Conservation (phyloP, 352 stramenopile genomes). For the Phytophthora nicotianae region DNA sequence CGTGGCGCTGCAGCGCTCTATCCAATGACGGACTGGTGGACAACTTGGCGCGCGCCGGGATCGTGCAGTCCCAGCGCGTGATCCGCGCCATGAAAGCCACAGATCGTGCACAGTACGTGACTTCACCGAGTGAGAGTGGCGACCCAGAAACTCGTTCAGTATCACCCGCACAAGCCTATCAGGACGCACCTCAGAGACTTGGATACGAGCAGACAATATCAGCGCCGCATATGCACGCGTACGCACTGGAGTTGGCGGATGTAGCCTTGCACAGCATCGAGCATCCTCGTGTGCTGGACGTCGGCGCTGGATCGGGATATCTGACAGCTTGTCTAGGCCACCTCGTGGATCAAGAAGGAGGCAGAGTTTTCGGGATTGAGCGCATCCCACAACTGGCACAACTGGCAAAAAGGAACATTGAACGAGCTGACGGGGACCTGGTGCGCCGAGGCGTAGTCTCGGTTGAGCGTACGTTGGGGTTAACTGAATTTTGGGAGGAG, state of each 20-base stretch:
- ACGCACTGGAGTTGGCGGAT: conserved; percentile 76
- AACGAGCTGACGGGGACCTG: conserved; percentile 80
- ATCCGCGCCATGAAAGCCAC: conserved; percentile 77
- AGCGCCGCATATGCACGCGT: conserved; percentile 92
- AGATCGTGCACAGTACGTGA: conserved; percentile 74
- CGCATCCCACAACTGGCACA: conserved; percentile 86
- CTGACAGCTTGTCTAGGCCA: conserved; percentile 93
- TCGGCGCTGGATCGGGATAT: conserved; percentile 96
- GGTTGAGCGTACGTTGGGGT: conserved; percentile 43
- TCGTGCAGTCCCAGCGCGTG: conserved; percentile 71
- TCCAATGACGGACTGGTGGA: conserved; percentile 74
- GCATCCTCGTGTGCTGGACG: conserved; percentile 90
- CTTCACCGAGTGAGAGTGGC: conserved; percentile 2
- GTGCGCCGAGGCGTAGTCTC: conserved; percentile 61
- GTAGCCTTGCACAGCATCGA: conserved; percentile 49
- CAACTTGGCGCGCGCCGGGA: conserved; percentile 66
- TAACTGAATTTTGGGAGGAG: background rate
- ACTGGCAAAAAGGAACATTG: conserved; percentile 85
- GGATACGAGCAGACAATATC: conserved; percentile 90
- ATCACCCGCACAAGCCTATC: conserved; percentile 61
- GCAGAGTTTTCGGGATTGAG: conserved; percentile 92
- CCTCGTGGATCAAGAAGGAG: conserved; percentile 54
- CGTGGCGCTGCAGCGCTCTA: conserved; percentile 74
- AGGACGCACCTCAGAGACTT: conserved; percentile 84
- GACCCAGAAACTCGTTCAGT: conserved; percentile 10